A percentile compares a stretch with the other conserved stretches of the same genome.
Conservation (phyloP, 2,329 filamentous ascomycete genomes). For the Domatiomyces globalis region DNA sequence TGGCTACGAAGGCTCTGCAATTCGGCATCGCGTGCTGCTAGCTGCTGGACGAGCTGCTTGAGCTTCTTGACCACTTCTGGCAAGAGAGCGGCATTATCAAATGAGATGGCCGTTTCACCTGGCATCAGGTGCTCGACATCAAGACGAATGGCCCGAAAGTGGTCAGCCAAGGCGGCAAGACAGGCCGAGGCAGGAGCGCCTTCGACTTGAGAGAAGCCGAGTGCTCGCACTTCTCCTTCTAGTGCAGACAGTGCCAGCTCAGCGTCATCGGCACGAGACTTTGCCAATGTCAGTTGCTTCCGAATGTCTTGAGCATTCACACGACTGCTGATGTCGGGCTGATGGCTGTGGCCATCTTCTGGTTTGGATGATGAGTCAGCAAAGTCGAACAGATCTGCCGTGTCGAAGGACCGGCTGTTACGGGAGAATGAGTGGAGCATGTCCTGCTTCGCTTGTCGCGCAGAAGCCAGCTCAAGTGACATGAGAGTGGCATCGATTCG, state of each 20-base stretch:
- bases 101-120: slow-evolving; percentile 28
- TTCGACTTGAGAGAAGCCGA: slow-evolving; percentile 27
- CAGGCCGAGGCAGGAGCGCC: slow-evolving; percentile 19
- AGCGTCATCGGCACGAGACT: slow-evolving; percentile 27
- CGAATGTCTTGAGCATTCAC: neutral
- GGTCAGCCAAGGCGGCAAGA: slow-evolving; percentile 24
- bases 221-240: slow-evolving; percentile 23
- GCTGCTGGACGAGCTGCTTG: slow-evolving; percentile 19
- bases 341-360: neutral
- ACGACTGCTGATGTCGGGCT: neutral
- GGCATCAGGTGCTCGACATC: slow-evolving; percentile 31
- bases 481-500: slow-evolving; percentile 21
- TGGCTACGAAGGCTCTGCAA: slow-evolving; percentile 25
- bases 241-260: slow-evolving; percentile 25
- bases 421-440: slow-evolving; percentile 29
- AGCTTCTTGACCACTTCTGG: slow-evolving; percentile 28
- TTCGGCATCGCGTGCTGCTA: slow-evolving; percentile 24
- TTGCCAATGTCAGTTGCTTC: slow-evolving; percentile 23
- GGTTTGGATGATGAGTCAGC: slow-evolving; percentile 12
- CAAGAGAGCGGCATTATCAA: slow-evolving; percentile 27
- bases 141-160: slow-evolving; percentile 31
- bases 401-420: slow-evolving; percentile 14
- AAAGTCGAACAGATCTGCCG: slow-evolving; percentile 14
- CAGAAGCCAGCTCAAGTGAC: slow-evolving; percentile 26
- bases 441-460: slow-evolving; percentile 26